Evolutionary conservation across 2,329 filamentous ascomycete genomes (phyloP).

Genomic region (Fusarium hostae): DNA sequence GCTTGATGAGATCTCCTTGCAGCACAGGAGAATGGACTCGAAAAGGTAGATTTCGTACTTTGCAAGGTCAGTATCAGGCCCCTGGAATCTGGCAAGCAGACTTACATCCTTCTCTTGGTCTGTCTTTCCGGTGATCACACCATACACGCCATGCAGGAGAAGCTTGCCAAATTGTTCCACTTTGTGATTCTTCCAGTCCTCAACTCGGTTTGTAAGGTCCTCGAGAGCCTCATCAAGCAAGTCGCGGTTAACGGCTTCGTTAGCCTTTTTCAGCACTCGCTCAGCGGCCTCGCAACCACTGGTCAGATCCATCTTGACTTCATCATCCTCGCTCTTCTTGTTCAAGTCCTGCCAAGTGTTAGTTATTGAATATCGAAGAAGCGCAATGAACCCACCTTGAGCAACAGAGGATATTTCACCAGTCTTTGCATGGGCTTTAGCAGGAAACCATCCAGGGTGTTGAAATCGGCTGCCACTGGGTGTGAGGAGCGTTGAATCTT

Average conservation of each 20-base stretch:
- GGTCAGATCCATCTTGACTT: slow-evolving; percentile 76
- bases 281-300: slow-evolving; percentile 85
- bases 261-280: slow-evolving; percentile 83
- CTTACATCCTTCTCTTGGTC: slow-evolving; percentile 90
- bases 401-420: slow-evolving; percentile 90
- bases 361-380: slow-evolving; percentile 29
- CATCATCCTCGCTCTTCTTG: slow-evolving; percentile 83
- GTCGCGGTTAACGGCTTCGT: slow-evolving; percentile 90
- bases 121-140: slow-evolving; percentile 87
- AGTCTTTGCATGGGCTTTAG: slow-evolving; percentile 96
- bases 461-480: slow-evolving; percentile 85
- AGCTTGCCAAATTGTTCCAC: slow-evolving; percentile 93
- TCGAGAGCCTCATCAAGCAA: slow-evolving; percentile 84
- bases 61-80: slow-evolving; percentile 23
- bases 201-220: slow-evolving; percentile 83
- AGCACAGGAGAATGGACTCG: slow-evolving; percentile 93
- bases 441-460: slow-evolving; percentile 89
- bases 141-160: slow-evolving; percentile 88
- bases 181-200: slow-evolving; percentile 96
- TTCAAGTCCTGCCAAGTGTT: slow-evolving; percentile 74
- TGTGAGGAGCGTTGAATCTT: slow-evolving; percentile 82
- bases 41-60: slow-evolving; percentile 99
- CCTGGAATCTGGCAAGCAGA: slow-evolving; percentile 44
- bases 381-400: slow-evolving; percentile 70
- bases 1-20: slow-evolving; percentile 90